These are phyloP conservation scores for Globisporangium radiosum DNA, from an alignment of 352 stramenopile species.

Conservation along the genomic window DNA sequence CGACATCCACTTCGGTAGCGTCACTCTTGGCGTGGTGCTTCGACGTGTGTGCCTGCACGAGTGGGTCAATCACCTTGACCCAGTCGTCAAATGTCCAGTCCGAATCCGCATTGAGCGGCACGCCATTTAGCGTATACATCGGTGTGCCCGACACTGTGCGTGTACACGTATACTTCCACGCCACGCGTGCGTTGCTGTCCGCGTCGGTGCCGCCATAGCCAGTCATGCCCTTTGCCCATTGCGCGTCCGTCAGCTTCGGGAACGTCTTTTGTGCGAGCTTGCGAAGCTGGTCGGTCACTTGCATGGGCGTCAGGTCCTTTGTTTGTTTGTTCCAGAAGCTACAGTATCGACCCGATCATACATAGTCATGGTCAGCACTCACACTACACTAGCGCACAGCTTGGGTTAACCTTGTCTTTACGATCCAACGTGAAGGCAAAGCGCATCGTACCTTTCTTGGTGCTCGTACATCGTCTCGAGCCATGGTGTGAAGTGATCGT, in stretches of 20 bases:
- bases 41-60: constrained; percentile 24
- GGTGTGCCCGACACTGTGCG: constrained; percentile 66
- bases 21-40: neutral
- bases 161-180: constrained; percentile 81
- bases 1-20: neutral
- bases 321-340: constrained; percentile 79
- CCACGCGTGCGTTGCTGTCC: constrained; percentile 45
- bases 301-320: constrained; percentile 58
- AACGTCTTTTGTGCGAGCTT: constrained; percentile 66
- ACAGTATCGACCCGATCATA: neutral
- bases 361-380: neutral
- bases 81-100: constrained; percentile 50
- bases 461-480: constrained; percentile 76
- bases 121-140: constrained; percentile 75
- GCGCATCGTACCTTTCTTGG: constrained; percentile 49
- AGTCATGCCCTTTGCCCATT: constrained; percentile 70
- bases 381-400: neutral
- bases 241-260: constrained; percentile 40
- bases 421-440: too few species aligned
- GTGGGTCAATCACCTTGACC: constrained; percentile 41
- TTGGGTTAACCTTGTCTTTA: too few species aligned
- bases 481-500: constrained; percentile 52
- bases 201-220: constrained; percentile 67
- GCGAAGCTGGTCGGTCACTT: constrained; percentile 59
- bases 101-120: constrained; percentile 48